These are phyloP conservation scores for Penicillium ochrochloron DNA, from an alignment of 495 filamentous ascomycete genomes.

Conservation along the genomic window DNA sequence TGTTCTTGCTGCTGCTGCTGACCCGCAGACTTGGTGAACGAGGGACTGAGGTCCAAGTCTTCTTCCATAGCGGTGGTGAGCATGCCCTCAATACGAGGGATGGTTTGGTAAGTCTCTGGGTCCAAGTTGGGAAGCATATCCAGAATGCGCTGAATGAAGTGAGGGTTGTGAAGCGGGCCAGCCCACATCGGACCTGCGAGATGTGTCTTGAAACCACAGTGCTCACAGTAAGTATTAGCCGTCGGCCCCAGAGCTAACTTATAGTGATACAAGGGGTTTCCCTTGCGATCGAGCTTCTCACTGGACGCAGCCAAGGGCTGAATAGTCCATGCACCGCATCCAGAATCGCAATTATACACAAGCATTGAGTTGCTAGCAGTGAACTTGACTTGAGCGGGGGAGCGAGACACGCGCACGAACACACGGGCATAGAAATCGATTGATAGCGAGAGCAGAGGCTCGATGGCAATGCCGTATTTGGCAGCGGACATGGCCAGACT, in stretches of 20 bases:
- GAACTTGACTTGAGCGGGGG: slow-evolving; percentile 84
- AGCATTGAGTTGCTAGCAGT: slow-evolving; percentile 88
- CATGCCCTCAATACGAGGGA: slow-evolving; percentile 86
- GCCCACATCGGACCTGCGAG: slow-evolving; percentile 93
- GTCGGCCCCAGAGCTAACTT: slow-evolving; percentile 70
- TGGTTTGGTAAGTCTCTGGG: slow-evolving; percentile 72
- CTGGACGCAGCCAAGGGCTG: slow-evolving; percentile 74
- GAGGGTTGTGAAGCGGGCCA: slow-evolving; percentile 81
- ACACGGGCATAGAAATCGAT: slow-evolving; percentile 95
- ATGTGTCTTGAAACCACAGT: slow-evolving; percentile 87
- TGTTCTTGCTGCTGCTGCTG: slow-evolving; percentile 10
- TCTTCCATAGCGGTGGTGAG: slow-evolving; percentile 86
- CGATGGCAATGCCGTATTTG: slow-evolving; percentile 86
- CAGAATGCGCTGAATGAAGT: slow-evolving; percentile 79
- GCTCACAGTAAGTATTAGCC: slow-evolving; percentile 64
- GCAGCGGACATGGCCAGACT: slow-evolving; percentile 76
- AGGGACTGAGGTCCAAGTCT: slow-evolving; percentile 40
- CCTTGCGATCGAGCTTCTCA: slow-evolving; percentile 66
- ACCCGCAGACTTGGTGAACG: slow-evolving; percentile 12
- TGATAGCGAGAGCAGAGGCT: slow-evolving; percentile 87
- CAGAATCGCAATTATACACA: slow-evolving; percentile 86
- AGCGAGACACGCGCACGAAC: slow-evolving; percentile 81
- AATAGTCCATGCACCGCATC: slow-evolving; percentile 85
- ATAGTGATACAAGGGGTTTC: slow-evolving; percentile 74
- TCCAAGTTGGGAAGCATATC: slow-evolving; percentile 65